A percentile compares a stretch with the other conserved stretches of the same genome.
Conservation (phyloP, 441 rosid genomes). For the Gossypium trilobum region DNA sequence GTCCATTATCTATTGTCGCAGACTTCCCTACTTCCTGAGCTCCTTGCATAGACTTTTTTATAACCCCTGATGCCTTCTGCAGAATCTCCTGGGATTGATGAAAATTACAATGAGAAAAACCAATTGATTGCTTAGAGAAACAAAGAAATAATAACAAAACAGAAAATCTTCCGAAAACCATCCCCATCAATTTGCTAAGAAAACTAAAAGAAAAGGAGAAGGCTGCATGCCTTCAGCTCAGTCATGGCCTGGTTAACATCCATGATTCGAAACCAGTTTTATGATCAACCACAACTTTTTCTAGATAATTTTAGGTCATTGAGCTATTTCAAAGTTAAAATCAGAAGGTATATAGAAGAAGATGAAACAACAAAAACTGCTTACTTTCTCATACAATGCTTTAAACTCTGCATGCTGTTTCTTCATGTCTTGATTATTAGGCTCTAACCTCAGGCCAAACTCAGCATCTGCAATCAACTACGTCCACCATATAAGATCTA, state of each 20-base stretch:
- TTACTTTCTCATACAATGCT: conserved; percentile 62
- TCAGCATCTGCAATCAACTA: conserved; percentile 66
- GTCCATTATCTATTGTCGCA: conserved; percentile 30
- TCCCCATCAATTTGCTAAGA: background rate
- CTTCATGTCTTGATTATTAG: conserved; percentile 71
- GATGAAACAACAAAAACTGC: background rate
- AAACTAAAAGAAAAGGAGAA: background rate
- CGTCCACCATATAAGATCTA: conserved; percentile 17
- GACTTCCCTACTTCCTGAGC: conserved; percentile 31
- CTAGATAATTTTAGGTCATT: background rate
- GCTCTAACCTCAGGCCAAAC: conserved; percentile 77
- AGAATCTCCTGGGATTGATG: conserved; percentile 43
- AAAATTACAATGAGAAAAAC: conserved; percentile 5
- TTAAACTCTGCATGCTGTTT: conserved; percentile 66
- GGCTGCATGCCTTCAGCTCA: background rate
- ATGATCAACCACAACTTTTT: background rate
- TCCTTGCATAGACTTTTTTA: conserved; percentile 41
- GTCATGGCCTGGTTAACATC: background rate
- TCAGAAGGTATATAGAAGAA: background rate
- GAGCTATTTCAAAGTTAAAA: background rate
- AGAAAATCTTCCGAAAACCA: background rate
- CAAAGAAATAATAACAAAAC: background rate
- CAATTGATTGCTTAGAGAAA: background rate
- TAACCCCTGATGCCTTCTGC: conserved; percentile 47
- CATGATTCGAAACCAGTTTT: background rate